Evolutionary conservation across 257 asterid species (phyloP).

Genomic region (Solanum pennellii): DNA sequence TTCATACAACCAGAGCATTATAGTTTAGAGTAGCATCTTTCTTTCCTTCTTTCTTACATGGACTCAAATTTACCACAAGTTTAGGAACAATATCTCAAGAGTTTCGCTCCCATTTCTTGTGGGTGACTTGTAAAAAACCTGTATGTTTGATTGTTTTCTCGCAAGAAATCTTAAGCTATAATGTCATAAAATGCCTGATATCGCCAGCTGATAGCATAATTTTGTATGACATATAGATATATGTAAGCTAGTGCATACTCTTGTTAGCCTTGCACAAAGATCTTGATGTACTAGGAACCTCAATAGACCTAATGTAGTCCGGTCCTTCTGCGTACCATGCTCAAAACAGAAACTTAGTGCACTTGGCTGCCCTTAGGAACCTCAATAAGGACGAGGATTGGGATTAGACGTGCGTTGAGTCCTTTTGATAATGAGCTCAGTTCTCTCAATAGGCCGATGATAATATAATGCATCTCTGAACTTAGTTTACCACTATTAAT

Average conservation of each 20-base stretch:
- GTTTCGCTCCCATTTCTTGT: neutral
- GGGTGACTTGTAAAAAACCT: neutral
- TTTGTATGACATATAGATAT: neutral
- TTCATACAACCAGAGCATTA: neutral
- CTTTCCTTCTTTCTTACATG: neutral
- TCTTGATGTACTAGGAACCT: neutral
- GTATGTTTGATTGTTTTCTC: neutral
- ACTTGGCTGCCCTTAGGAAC: neutral
- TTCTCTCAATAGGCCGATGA: neutral
- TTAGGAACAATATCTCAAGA: neutral
- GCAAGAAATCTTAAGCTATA: neutral
- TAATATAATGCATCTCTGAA: neutral
- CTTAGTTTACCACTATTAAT: neutral
- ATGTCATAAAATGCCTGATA: neutral
- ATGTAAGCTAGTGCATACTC: neutral
- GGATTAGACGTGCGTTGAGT: neutral
- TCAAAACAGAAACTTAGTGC: neutral
- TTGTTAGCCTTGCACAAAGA: neutral
- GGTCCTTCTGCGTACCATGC: neutral
- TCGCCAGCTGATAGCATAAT: neutral
- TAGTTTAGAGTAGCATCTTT: neutral
- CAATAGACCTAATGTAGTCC: neutral
- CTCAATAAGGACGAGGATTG: neutral
- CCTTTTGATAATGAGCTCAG: neutral
- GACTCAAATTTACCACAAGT: neutral